Conservation (phyloP, 2,329 filamentous ascomycete species). For the Ophiocordyceps unilateralis region DNA sequence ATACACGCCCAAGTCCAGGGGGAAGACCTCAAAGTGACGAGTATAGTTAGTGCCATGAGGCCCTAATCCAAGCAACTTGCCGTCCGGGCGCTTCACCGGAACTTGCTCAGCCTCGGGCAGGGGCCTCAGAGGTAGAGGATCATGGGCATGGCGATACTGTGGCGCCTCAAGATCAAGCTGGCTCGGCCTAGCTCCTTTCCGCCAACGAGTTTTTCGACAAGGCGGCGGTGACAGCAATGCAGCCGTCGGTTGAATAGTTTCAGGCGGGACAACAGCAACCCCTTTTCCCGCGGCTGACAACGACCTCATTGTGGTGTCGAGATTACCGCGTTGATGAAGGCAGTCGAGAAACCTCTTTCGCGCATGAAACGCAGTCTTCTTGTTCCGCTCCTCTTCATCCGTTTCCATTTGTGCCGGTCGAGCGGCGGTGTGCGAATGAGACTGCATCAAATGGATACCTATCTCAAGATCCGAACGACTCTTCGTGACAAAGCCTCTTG, state of each 20-base stretch:
- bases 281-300: background rate
- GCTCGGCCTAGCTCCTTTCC: constrained; percentile 26
- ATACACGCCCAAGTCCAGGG: constrained; percentile 34
- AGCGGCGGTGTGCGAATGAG: background rate
- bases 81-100: constrained; percentile 6
- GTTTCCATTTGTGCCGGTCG: constrained; percentile 41
- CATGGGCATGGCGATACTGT: constrained; percentile 34
- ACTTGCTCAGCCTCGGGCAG: constrained; percentile 2
- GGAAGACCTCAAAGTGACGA: constrained; percentile 44
- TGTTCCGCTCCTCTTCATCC: constrained; percentile 17
- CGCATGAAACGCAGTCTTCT: constrained; percentile 24
- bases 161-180: constrained; percentile 31
- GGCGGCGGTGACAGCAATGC: background rate
- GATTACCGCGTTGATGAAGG: constrained; percentile 25
- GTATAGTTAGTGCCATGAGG: constrained; percentile 45
- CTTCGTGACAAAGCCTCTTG: background rate
- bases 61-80: constrained; percentile 32
- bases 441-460: background rate
- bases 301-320: background rate
- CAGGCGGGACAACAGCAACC: too few relatives aligned
- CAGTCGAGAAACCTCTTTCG: constrained; percentile 38
- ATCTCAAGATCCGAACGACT: background rate
- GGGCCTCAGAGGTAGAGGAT: constrained; percentile 22
- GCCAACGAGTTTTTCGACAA: constrained; percentile 12
- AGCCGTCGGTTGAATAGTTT: background rate